phyloP scores from a whole-genome alignment of 306 rosid genomes.

The Trifolium repens region DNA sequence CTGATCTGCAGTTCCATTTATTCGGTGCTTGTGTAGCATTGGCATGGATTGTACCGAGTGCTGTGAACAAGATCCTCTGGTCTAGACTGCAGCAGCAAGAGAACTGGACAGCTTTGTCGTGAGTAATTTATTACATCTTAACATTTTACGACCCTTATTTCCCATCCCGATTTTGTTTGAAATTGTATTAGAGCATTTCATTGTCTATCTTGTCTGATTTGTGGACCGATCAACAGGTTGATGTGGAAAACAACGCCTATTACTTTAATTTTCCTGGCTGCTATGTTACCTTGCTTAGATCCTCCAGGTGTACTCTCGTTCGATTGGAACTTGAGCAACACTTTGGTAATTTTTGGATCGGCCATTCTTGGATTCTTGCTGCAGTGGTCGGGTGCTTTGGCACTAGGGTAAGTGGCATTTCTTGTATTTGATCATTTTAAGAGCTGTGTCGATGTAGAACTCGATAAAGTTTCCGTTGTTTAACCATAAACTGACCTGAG shows the following conservation, averaged over 20 bases:
- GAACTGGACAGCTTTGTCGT: slow-evolving; percentile 91
- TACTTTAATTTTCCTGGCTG: slow-evolving; percentile 67
- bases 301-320: slow-evolving; percentile 78
- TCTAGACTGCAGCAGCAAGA: slow-evolving; percentile 88
- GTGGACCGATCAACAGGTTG: slow-evolving; percentile 55
- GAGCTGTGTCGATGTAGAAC: too few relatives aligned
- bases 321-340: slow-evolving; percentile 68
- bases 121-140: slow-evolving; percentile 41
- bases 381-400: slow-evolving; percentile 93
- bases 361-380: slow-evolving; percentile 90
- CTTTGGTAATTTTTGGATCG: slow-evolving; percentile 65
- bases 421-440: too few relatives aligned
- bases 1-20: slow-evolving; percentile 77
- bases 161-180: background rate
- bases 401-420: slow-evolving; percentile 68
- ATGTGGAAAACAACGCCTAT: slow-evolving; percentile 94
- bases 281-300: slow-evolving; percentile 78
- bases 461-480: too few relatives aligned
- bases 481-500: too few relatives aligned
- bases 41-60: slow-evolving; percentile 90
- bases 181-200: slow-evolving; percentile 3
- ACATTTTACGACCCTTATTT: background rate
- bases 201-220: slow-evolving; percentile 35
- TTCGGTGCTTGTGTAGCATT: slow-evolving; percentile 87
- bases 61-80: slow-evolving; percentile 89